Percentiles rank a stretch among this genome's conserved stretches.
Evolutionary conservation across 73 alveolate genomes (phyloP).

Genomic region (Tetrahymena thermophila): DNA sequence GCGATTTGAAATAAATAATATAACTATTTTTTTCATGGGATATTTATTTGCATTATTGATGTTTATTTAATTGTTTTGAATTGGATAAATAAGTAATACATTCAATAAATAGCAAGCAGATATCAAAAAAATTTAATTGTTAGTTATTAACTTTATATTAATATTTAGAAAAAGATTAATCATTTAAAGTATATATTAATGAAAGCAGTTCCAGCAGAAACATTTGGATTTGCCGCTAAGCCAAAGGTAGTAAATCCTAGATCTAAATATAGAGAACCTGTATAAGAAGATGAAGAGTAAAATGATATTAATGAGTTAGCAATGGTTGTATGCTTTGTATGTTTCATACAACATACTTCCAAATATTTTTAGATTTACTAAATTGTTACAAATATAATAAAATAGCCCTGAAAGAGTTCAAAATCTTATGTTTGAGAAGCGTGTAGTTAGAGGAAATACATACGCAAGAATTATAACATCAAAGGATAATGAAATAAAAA

Average conservation of each 20-base stretch:
- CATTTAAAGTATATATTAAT: neutral
- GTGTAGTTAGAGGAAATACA: conserved; percentile 91
- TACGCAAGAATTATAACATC: conserved; percentile 83
- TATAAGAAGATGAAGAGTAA: conserved; percentile 8
- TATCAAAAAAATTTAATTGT: neutral
- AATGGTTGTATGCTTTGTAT: neutral
- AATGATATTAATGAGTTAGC: neutral
- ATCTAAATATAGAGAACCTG: conserved; percentile 17
- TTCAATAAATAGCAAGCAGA: neutral
- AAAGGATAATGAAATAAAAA: conserved; percentile 57
- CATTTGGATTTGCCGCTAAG: conserved; percentile 25
- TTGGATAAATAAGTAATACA: neutral
- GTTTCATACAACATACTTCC: neutral
- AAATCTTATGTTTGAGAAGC: conserved; percentile 82
- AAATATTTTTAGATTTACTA: neutral
- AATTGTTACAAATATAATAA: neutral
- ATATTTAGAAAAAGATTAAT: neutral
- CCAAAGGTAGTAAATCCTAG: conserved; percentile 37
- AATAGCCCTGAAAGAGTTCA: neutral
- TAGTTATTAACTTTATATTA: neutral
- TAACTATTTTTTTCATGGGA: neutral
- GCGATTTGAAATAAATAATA: neutral
- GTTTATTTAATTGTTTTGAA: neutral
- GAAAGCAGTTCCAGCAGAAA: conserved; percentile 40
- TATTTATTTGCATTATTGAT: neutral